Conservation (phyloP, 2,329 filamentous ascomycete genomes). For the Phialocephala subalpina region DNA sequence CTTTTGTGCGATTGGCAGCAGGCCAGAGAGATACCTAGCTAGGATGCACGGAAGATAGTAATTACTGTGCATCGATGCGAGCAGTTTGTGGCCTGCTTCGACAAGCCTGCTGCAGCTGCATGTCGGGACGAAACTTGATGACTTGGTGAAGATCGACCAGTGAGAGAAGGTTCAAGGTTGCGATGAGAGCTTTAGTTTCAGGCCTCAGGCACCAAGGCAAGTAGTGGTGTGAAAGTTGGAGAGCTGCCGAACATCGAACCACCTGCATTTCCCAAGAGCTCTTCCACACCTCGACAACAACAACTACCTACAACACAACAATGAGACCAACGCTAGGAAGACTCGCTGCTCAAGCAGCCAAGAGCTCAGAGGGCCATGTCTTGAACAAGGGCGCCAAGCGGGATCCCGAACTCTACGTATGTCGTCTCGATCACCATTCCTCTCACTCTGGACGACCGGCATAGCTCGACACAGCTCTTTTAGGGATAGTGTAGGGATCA, state of each 20-base stretch:
- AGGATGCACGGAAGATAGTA: neutral
- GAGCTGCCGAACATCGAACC: neutral
- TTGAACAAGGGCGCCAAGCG: constrained; percentile 70
- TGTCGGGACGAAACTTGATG: neutral
- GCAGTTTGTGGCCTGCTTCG: neutral
- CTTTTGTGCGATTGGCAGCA: neutral
- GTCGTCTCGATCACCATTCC: constrained; percentile 36
- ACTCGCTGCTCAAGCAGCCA: constrained; percentile 48
- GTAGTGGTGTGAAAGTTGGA: neutral
- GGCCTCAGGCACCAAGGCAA: neutral
- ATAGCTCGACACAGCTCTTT: neutral
- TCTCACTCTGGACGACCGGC: neutral
- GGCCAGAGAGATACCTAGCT: neutral
- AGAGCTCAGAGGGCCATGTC: constrained; percentile 53
- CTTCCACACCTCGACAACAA: constrained; percentile 9
- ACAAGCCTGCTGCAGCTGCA: neutral
- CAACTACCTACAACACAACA: constrained; percentile 16
- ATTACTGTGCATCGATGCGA: neutral
- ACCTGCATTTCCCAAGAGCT: constrained; percentile 12
- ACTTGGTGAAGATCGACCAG: neutral
- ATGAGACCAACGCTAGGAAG: constrained; percentile 29
- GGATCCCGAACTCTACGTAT: constrained; percentile 80
- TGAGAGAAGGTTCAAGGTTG: neutral
- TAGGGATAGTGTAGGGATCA: neutral
- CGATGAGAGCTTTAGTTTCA: neutral